phyloP scores from a whole-genome alignment of 225 moss, liverwort and hornwort species.

The Sphagnum tenellum region DNA sequence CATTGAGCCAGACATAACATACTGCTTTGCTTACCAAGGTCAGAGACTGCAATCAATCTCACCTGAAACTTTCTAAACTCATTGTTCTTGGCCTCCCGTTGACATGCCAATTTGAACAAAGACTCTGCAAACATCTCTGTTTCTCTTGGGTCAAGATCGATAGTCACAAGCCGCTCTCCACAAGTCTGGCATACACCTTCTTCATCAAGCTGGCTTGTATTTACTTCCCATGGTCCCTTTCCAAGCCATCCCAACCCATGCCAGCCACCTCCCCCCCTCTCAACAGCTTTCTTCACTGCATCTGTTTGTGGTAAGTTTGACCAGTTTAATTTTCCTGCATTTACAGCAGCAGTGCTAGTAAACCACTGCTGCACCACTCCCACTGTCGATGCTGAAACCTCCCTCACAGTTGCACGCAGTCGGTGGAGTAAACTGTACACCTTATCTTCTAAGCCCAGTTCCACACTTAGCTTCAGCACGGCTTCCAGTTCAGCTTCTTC shows the following conservation, averaged over 20 bases:
- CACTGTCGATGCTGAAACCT: constrained; percentile 47
- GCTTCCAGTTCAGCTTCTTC: constrained; percentile 83
- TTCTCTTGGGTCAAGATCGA: constrained; percentile 84
- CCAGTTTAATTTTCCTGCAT: constrained; percentile 39
- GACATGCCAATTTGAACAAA: constrained; percentile 63
- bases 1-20: no score
- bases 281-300: constrained; percentile 45
- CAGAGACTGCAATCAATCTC: neutral
- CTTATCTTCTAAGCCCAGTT: constrained; percentile 57
- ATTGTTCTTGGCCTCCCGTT: constrained; percentile 64
- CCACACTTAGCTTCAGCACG: constrained; percentile 57
- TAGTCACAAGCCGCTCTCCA: constrained; percentile 70
- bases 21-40: no score
- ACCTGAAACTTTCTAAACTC: constrained; percentile 94
- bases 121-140: constrained; percentile 79
- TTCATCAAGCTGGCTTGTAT: constrained; percentile 51
- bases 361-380: constrained; percentile 63
- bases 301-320: constrained; percentile 27
- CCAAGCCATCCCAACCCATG: constrained; percentile 95
- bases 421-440: constrained; percentile 79
- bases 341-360: constrained; percentile 30
- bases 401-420: constrained; percentile 52
- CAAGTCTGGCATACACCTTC: constrained; percentile 63
- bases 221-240: constrained; percentile 63
- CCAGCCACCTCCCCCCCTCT: constrained; percentile 86